Evolutionary conservation across 495 filamentous ascomycete genomes (phyloP), one percentile per base, ranked within the genome.

Genomic region (Parathielavia hyrcaniae): DNA sequence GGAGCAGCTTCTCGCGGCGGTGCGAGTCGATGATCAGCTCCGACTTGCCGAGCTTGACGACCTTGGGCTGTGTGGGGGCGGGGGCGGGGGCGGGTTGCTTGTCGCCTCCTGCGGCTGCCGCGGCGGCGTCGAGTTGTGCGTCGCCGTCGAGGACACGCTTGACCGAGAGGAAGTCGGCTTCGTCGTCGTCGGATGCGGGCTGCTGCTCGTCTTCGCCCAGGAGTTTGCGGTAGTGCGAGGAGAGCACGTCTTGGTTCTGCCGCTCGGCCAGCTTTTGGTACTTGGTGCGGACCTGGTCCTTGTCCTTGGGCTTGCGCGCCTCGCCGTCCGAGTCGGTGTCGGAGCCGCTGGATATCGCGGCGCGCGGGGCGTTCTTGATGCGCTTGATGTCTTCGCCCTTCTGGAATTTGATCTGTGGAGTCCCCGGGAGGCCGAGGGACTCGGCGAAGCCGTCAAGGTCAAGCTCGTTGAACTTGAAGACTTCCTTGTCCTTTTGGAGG

Each of bases 221-320:
- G 53, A 97, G 80, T 61, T 89, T 95, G 41, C 82, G 82, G 73
- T 96, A 97, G 72, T 97, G 95, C 40, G 84, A 84, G 41, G 93
- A 88, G 59, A 99, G 74, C n/a, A 99, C 85, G 60, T 95, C 89
- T 63, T 96, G 91, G 72, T 97, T 96, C 58, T 85, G 86, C 60
- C 93, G 78, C 74, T 96, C 92, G 64, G 96, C 95, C 91, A 97
- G 96, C 58, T 91, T 89, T 66, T 97, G 89, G 67, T 92, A 91
- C 71, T 93, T 96, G 22, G 93, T 97, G 45, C 89, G 80, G 7
- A 91, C 88, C 41, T 77, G 75, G 12, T 75, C 66, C 71, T 87
- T 83, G 16, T 75, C 67, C 71, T 83, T 87, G 62, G 77, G 77
- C 54, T 79, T 79, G 2, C 57, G 74, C 5, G 74, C 76, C n/a